Evolutionary conservation across 2,329 filamentous ascomycete species (phyloP).

Genomic region (Aureobasidium leucospermi): DNA sequence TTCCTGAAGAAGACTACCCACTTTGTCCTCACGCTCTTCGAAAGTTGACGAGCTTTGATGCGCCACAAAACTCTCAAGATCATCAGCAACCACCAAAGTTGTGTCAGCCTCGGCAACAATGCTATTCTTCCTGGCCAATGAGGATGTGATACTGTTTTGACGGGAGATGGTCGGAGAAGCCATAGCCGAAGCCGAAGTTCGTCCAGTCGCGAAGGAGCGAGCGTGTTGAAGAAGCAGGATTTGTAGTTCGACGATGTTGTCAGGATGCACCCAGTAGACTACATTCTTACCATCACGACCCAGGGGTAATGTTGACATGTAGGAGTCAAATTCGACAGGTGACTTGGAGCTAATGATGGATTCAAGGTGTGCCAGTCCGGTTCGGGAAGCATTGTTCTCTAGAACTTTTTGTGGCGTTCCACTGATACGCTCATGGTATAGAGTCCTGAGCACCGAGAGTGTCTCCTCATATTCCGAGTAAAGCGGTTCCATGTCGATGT

Average conservation of each 20-base stretch:
- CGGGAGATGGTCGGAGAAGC: background rate
- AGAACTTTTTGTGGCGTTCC: background rate
- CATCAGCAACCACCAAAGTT: conserved; percentile 14
- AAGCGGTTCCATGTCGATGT: conserved; percentile 52
- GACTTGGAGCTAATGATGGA: conserved; percentile 31
- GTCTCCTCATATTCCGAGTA: conserved; percentile 43
- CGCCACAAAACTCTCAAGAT: conserved; percentile 14
- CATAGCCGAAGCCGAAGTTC: background rate
- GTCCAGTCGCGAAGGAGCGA: conserved; percentile 27
- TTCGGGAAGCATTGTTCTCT: conserved; percentile 14
- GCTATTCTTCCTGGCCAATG: background rate
- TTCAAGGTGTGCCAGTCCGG: conserved; percentile 4
- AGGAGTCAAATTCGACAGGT: conserved; percentile 43
- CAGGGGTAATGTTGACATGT: conserved; percentile 40
- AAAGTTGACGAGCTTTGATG: conserved; percentile 14
- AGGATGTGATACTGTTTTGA: conserved; percentile 8
- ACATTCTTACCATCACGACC: conserved; percentile 40
- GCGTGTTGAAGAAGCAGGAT: conserved; percentile 45
- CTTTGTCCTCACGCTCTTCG: conserved; percentile 24
- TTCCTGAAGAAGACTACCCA: conserved; percentile 25
- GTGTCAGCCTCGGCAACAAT: conserved; percentile 10
- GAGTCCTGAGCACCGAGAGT: conserved; percentile 36
- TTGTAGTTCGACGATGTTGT: conserved; percentile 48
- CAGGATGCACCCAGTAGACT: conserved; percentile 48
- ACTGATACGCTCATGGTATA: conserved; percentile 31